Base-by-base conservation (phyloP, 495 filamentous ascomycete genomes). In the Penicillium dipodomyicola region DNA sequence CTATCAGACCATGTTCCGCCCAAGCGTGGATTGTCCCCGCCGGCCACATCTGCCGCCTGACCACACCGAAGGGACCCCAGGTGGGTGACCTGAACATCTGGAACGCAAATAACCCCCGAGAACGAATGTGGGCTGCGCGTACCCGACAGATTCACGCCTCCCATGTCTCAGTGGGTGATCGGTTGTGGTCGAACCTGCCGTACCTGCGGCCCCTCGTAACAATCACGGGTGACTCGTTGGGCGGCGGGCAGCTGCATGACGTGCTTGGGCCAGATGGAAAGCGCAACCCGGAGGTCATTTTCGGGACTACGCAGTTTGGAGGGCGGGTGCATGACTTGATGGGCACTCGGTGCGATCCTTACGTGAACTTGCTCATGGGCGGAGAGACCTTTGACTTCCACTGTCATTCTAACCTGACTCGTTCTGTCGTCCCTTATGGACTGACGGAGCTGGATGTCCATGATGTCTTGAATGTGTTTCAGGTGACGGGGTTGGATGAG, bases 61-160 rank as follows among this genome's bases (percentile, higher is more conserved):
- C 84, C 19, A 91, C 88, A 0, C 87, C 87, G 1, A 73, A 87
- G 43, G 89, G 89, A 0, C 85, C 89, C 0, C 88, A 91, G 65
- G 88, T 91, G 0, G 90, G 88, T 30, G 89, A 94, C 61, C 76
- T 94, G 23, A 94, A 94, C 65, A 81, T 92, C 62, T 94, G 86
- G 86, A 88, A 87, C 46, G 77, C 77, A 33, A 76, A 86, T 53
- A 90, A 92, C 63, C 88, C 89, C 1, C 80, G 87, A 12, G 89
- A 92, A 67, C 80, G 81, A 27, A 87, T 94, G 70, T 94, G 89
- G 89, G 90, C 90, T 2, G 76, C 82, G 1, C 81, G 89, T 41
- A 94, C 90, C 5, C 79, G 85, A 49, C 89, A 94, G 63, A 81
- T 94, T 22, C 85, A 94, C 48, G 80, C 83, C 29, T 85, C 84